These are phyloP conservation scores for Cutaneotrichosporon curvatum DNA, from an alignment of 1,284 basidiomycete species.

Conservation along the genomic window DNA sequence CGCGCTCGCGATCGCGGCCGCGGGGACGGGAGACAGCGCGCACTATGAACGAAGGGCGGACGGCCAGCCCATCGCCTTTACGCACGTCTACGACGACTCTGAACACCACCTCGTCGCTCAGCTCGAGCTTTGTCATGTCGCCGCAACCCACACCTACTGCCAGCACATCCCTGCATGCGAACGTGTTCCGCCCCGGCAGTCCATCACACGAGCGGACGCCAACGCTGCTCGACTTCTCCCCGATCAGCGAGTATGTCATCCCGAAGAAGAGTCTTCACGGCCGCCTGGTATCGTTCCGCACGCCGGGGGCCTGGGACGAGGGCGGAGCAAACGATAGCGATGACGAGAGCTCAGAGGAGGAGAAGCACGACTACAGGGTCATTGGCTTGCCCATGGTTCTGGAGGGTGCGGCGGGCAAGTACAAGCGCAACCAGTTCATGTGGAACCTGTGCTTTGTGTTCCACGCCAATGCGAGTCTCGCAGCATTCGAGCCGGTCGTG, in stretches of 20 bases:
- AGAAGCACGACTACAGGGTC: slow-evolving; percentile 56
- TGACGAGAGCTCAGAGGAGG: slow-evolving; percentile 13
- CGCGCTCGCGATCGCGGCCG: slow-evolving; percentile 23
- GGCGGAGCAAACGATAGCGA: slow-evolving; percentile 4
- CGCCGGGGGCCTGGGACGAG: slow-evolving; percentile 20
- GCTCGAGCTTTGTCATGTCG: too few species aligned
- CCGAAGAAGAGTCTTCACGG: slow-evolving; percentile 81
- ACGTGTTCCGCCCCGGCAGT: not conserved
- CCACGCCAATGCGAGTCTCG: slow-evolving; percentile 73
- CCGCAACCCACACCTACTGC: too few species aligned
- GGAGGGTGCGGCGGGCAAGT: slow-evolving; percentile 51
- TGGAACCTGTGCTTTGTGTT: slow-evolving; percentile 98
- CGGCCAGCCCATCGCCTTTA: not conserved
- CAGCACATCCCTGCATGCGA: not conserved
- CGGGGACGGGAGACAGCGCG: slow-evolving; percentile 5
- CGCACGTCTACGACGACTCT: not conserved
- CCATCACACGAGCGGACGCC: not conserved
- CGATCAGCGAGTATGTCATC: slow-evolving; percentile 90
- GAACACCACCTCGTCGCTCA: not conserved
- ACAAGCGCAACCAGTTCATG: slow-evolving; percentile 79
- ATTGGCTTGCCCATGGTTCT: slow-evolving; percentile 83
- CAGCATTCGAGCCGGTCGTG: slow-evolving; percentile 92
- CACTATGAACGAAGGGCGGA: not conserved
- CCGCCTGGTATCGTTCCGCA: slow-evolving; percentile 62
- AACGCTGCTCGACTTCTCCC: slow-evolving; percentile 76